Conservation (phyloP, 352 stramenopile genomes). For the Achlya hypogyna region DNA sequence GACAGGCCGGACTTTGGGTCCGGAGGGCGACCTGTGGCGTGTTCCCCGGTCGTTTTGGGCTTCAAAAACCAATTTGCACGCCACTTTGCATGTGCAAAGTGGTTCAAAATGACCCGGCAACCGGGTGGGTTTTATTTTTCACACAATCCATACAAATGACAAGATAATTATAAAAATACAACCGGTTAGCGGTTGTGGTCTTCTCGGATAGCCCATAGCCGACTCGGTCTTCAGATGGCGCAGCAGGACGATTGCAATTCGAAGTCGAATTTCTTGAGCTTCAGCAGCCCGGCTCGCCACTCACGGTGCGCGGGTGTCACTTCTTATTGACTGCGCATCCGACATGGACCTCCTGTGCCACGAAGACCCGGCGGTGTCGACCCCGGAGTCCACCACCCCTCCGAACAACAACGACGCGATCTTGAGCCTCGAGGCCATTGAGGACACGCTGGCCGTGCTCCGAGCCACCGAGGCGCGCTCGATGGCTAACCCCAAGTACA, state of each 20-base stretch:
- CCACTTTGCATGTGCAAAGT: too few relatives aligned
- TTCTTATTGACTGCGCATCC: neutral
- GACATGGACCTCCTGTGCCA: slow-evolving; percentile 13
- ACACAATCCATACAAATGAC: too few relatives aligned
- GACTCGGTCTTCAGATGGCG: neutral
- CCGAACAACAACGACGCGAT: too few relatives aligned
- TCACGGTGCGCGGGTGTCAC: neutral
- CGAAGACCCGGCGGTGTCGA: neutral
- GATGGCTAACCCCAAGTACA: neutral
- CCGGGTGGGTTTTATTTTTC: too few relatives aligned
- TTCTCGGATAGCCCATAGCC: neutral
- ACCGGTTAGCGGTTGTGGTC: neutral
- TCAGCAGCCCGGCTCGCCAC: neutral
- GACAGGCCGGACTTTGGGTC: too few relatives aligned
- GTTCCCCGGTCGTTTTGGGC: too few relatives aligned
- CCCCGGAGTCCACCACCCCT: neutral
- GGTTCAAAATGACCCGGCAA: too few relatives aligned
- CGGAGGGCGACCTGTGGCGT: too few relatives aligned
- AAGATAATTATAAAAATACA: too few relatives aligned
- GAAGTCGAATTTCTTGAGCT: neutral
- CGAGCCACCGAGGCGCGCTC: neutral
- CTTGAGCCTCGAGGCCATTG: neutral
- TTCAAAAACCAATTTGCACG: too few relatives aligned
- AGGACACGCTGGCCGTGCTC: slow-evolving; percentile 3
- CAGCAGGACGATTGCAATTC: neutral